Conservation (phyloP, 306 rosid species). For the Vigna unguiculata region DNA sequence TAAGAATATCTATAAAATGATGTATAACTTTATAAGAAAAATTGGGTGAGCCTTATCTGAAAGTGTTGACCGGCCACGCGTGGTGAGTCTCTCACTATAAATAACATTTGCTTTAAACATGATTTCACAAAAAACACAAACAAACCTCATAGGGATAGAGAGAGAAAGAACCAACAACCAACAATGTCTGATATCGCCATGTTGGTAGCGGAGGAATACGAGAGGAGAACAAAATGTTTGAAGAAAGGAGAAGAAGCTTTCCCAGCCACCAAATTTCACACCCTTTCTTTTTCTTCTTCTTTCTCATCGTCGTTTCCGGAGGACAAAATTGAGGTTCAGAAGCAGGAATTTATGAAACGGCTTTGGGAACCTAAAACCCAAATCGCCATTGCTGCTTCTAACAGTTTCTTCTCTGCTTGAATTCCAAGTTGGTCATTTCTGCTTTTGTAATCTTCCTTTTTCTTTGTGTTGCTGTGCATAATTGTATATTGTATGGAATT, state of each 20-base stretch:
- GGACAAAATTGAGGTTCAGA: constrained; percentile 35
- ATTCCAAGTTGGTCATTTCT: background rate
- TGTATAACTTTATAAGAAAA: too few relatives aligned
- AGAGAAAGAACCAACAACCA: background rate
- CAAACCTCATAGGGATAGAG: too few relatives aligned
- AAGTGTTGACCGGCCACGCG: constrained; percentile 2
- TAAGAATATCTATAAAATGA: too few relatives aligned
- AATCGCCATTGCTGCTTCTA: constrained; percentile 66
- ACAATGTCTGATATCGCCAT: constrained; percentile 79
- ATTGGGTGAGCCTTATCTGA: constrained; percentile 44
- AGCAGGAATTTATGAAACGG: constrained; percentile 38
- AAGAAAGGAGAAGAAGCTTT: constrained; percentile 14
- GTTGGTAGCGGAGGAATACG: constrained; percentile 78
- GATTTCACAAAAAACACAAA: too few relatives aligned
- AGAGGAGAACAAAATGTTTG: constrained; percentile 59
- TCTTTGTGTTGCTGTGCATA: background rate
- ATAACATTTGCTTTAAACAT: background rate
- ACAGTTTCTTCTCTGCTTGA: constrained; percentile 82
- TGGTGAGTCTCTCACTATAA: constrained; percentile 8
- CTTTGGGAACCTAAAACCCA: constrained; percentile 64
- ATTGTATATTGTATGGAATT: background rate
- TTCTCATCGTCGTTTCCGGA: constrained; percentile 29
- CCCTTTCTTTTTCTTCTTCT: constrained; percentile 46
- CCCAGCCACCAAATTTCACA: background rate
- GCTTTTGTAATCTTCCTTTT: background rate